These are phyloP conservation scores for Paramyrothecium sp. DNA, from an alignment of 2,329 filamentous ascomycete species.

Conservation along the genomic window DNA sequence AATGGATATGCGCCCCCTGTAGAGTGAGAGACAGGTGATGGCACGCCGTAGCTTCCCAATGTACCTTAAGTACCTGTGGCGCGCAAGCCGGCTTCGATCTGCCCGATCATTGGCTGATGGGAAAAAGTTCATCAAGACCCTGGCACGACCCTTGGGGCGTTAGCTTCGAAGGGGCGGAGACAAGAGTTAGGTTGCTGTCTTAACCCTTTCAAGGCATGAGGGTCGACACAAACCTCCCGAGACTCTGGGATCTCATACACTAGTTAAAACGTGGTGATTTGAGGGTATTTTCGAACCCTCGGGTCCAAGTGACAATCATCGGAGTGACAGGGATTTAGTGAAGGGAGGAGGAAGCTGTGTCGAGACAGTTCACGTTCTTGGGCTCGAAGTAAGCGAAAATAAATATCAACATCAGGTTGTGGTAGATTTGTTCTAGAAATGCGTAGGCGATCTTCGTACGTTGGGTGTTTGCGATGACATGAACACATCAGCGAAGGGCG, in stretches of 20 bases:
- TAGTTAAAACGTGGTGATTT: too few species aligned
- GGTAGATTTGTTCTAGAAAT: too few species aligned
- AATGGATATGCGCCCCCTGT: slow-evolving; percentile 3
- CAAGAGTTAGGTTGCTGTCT: background rate
- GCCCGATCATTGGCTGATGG: slow-evolving; percentile 32
- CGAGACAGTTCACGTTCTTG: too few species aligned
- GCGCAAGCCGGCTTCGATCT: slow-evolving; percentile 25
- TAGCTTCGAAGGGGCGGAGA: slow-evolving; percentile 14
- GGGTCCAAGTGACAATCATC: background rate
- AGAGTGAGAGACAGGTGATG: slow-evolving; percentile 4
- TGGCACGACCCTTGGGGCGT: slow-evolving; percentile 25
- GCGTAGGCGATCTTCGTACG: too few species aligned
- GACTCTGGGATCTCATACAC: background rate
- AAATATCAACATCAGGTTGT: too few species aligned
- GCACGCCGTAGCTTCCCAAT: slow-evolving; percentile 2
- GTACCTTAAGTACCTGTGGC: slow-evolving; percentile 9
- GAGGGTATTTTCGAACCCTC: too few species aligned
- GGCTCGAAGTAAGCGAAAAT: too few species aligned
- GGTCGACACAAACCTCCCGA: background rate
- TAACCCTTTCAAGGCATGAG: background rate
- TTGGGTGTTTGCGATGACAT: too few species aligned
- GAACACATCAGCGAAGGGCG: too few species aligned
- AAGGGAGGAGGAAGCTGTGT: too few species aligned
- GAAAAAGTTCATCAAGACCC: slow-evolving; percentile 11
- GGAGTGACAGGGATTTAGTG: too few species aligned